Conservation (phyloP, 2,329 filamentous ascomycete species). For the Neoscytalidium dimidiatum region DNA sequence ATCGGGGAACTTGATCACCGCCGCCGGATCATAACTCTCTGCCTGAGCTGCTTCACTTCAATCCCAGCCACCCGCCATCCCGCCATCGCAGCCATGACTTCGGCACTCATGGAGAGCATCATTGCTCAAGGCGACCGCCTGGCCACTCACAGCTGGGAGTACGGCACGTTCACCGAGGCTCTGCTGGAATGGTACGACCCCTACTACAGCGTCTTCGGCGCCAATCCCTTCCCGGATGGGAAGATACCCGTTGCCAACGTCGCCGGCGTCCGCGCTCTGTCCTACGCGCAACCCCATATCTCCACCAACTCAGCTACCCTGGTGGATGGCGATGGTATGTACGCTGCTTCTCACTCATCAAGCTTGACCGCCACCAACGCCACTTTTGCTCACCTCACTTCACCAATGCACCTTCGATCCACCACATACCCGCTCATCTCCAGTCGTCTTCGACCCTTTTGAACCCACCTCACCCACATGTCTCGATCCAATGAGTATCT, state of each 20-base stretch:
- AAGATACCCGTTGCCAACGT: conserved; percentile 26
- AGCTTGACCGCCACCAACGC: no score
- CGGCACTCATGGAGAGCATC: conserved; percentile 24
- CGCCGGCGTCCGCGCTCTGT: conserved; percentile 31
- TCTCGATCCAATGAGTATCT: no score
- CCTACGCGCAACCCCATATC: conserved; percentile 40
- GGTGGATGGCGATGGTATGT: conserved; percentile 36
- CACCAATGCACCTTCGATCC: no score
- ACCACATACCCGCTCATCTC: no score
- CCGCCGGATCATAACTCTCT: neutral
- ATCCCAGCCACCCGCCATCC: no score
- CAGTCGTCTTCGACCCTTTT: neutral
- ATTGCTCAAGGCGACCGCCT: conserved; percentile 32
- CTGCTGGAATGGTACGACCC: conserved; percentile 42
- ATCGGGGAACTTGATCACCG: neutral
- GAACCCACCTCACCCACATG: neutral
- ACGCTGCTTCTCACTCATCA: neutral
- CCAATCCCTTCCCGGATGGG: conserved; percentile 37
- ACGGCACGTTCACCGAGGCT: conserved; percentile 44
- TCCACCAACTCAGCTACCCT: conserved; percentile 30
- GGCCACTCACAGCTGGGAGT: conserved; percentile 45
- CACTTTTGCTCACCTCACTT: no score
- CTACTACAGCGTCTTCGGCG: conserved; percentile 39
- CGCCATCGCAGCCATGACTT: neutral
- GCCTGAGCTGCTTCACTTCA: no score